Conservation (phyloP, 345 rosid genomes). For the Mallotus nudiflorus region DNA sequence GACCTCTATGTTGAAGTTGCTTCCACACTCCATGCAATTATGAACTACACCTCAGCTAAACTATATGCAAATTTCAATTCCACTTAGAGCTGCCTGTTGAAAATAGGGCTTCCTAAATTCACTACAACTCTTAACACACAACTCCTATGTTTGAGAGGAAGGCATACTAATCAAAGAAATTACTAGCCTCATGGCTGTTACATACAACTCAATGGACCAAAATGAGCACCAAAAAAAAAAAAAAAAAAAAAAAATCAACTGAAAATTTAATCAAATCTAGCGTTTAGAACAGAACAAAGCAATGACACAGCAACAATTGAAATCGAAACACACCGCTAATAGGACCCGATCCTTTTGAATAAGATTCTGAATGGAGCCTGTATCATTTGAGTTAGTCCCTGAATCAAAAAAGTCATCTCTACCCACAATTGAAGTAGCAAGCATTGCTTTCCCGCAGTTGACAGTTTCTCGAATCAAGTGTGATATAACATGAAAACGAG, state of each 20-base stretch:
- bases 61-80: too few species aligned
- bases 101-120: too few species aligned
- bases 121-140: too few species aligned
- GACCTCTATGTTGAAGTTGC: too few species aligned
- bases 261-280: background rate
- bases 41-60: too few species aligned
- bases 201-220: background rate
- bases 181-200: background rate
- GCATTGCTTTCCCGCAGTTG: constrained; percentile 74
- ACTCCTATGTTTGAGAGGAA: too few species aligned
- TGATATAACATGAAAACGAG: constrained; percentile 87
- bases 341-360: constrained; percentile 90
- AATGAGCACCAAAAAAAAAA: too few species aligned
- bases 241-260: background rate
- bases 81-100: too few species aligned
- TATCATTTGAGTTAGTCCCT: constrained; percentile 62
- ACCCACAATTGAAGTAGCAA: constrained; percentile 68
- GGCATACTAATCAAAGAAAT: too few species aligned
- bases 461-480: constrained; percentile 91
- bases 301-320: background rate
- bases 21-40: too few species aligned
- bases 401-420: constrained; percentile 69
- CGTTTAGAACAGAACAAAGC: constrained; percentile 8
- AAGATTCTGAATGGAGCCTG: constrained; percentile 64
- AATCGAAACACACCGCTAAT: constrained; percentile 54